phyloP scores from a whole-genome alignment of 1,284 basidiomycete genomes.

The Malassezia brasiliensis region DNA sequence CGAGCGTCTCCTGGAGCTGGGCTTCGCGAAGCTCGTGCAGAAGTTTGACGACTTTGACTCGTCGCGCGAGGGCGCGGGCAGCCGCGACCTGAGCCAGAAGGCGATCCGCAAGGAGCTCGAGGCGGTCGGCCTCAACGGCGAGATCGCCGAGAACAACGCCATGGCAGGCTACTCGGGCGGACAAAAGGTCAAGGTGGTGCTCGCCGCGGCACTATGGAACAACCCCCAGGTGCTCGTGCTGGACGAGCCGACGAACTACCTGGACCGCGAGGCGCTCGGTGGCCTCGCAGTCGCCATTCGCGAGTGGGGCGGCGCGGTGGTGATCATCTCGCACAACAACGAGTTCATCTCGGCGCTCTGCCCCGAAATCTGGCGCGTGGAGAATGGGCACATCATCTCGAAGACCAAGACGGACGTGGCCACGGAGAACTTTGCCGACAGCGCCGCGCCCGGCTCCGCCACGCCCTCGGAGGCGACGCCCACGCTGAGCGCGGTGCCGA shows the following conservation, averaged over 20 bases:
- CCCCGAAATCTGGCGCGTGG: slow-evolving; percentile 58
- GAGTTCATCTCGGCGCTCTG: slow-evolving; percentile 47
- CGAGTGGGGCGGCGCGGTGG: slow-evolving; percentile 91
- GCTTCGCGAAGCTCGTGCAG: slow-evolving; percentile 81
- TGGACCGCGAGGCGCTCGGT: slow-evolving; percentile 59
- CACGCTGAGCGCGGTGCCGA: slow-evolving; percentile 53
- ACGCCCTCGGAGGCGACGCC: slow-evolving; percentile 52
- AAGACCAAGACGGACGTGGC: slow-evolving; percentile 76
- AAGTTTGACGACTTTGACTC: slow-evolving; percentile 96
- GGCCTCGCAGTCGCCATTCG: slow-evolving; percentile 90
- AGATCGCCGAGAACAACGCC: slow-evolving; percentile 47
- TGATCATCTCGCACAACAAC: slow-evolving; percentile 88
- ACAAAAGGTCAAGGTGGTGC: slow-evolving; percentile 84
- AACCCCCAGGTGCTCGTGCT: slow-evolving; percentile 44
- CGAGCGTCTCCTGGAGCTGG: slow-evolving; percentile 76
- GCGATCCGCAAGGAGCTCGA: slow-evolving; percentile 47
- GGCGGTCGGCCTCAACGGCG: slow-evolving; percentile 77
- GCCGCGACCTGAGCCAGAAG: slow-evolving; percentile 57
- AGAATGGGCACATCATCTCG: slow-evolving; percentile 68
- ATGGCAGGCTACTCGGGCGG: slow-evolving; percentile 50
- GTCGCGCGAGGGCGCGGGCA: slow-evolving; percentile 57
- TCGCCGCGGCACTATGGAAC: slow-evolving; percentile 48
- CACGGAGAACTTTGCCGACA: slow-evolving; percentile 61
- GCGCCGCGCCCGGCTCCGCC: slow-evolving; percentile 50
- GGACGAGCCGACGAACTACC: slow-evolving; percentile 81